Conservation (phyloP, 805 yeast species). For the Yarrowia porcina region DNA sequence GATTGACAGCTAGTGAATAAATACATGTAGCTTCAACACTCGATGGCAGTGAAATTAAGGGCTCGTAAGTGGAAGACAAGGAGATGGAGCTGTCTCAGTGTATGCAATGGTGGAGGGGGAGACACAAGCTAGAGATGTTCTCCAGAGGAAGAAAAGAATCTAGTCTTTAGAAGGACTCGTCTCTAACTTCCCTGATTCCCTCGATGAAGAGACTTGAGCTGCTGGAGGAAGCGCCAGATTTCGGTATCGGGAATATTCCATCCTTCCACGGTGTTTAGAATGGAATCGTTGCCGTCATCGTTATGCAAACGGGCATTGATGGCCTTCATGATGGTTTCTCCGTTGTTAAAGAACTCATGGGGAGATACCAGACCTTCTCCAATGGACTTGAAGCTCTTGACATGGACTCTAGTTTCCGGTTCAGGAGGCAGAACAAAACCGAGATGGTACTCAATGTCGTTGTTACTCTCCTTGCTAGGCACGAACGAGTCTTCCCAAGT, state of each 20-base stretch:
- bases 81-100: conserved; percentile 4
- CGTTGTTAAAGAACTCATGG: conserved; percentile 5
- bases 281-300: conserved; percentile 12
- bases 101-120: too few species aligned
- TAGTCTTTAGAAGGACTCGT: too few species aligned
- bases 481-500: conserved; percentile 4
- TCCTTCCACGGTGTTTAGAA: conserved; percentile 16
- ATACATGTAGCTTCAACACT: background rate
- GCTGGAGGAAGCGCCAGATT: conserved; percentile 21
- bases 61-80: background rate
- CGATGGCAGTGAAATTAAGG: too few species aligned
- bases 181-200: too few species aligned
- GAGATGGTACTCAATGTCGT: conserved; percentile 18
- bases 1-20: too few species aligned
- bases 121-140: too few species aligned
- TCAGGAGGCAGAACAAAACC: conserved; percentile 11
- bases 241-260: conserved; percentile 24
- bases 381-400: conserved; percentile 17
- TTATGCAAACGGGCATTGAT: background rate
- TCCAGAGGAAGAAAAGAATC: too few species aligned
- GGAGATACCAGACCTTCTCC: conserved; percentile 7
- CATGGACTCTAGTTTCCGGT: background rate
- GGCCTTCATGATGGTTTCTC: conserved; percentile 2
- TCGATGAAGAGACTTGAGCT: conserved; percentile 14
- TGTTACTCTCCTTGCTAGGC: background rate